A percentile compares a stretch with the other conserved stretches of the same genome.
Evolutionary conservation across 257 asterid genomes (phyloP).

Genomic region (Solanum commersonii): DNA sequence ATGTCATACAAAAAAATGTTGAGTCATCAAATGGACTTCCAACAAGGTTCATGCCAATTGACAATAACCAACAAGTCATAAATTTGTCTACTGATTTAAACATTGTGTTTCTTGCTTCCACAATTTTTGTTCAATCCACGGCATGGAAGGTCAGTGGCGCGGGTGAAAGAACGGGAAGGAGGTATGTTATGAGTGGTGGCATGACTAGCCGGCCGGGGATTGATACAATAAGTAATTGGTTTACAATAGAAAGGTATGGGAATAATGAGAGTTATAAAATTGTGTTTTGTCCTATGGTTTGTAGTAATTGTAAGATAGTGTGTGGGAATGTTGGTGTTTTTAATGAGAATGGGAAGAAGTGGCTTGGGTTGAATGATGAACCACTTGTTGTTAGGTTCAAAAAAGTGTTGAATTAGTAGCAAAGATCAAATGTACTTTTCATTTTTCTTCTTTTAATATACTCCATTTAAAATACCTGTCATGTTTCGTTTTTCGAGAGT

Average conservation of each 20-base stretch:
- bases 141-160: slow-evolving; percentile 31
- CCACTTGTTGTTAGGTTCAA: slow-evolving; percentile 29
- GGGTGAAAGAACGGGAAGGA: slow-evolving; percentile 18
- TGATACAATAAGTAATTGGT: slow-evolving; percentile 41
- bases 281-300: slow-evolving; percentile 42
- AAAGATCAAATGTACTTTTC: not conserved
- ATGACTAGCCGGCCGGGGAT: slow-evolving; percentile 27
- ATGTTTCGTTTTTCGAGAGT: not conserved
- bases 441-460: not conserved
- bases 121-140: slow-evolving; percentile 43
- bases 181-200: slow-evolving; percentile 38
- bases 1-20: slow-evolving; percentile 28
- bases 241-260: slow-evolving; percentile 29
- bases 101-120: slow-evolving; percentile 34
- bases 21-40: slow-evolving; percentile 31
- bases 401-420: slow-evolving; percentile 4
- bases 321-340: slow-evolving; percentile 41
- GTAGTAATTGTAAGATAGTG: slow-evolving; percentile 26
- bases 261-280: slow-evolving; percentile 24
- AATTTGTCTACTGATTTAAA: slow-evolving; percentile 24
- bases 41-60: slow-evolving; percentile 20
- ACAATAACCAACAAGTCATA: slow-evolving; percentile 9
- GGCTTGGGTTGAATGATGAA: slow-evolving; percentile 39
- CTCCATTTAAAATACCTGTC: not conserved
- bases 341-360: slow-evolving; percentile 31